Percentiles rank a stretch among this genome's conserved stretches.
phyloP scores from a whole-genome alignment of 2,329 filamentous ascomycete species.

The Botrytis cinerea region DNA sequence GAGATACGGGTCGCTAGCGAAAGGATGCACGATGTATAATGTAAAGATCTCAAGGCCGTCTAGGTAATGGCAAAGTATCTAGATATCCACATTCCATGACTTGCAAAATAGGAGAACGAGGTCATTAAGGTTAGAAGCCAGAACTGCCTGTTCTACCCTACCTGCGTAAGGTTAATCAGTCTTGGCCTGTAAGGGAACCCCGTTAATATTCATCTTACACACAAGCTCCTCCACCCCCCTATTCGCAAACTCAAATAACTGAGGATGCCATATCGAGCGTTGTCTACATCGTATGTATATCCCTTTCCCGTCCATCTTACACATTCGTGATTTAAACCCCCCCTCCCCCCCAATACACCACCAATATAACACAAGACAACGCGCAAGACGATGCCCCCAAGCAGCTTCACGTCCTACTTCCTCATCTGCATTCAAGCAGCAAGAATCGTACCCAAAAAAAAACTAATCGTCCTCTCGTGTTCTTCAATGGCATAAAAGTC shows the following conservation, averaged over 20 bases:
- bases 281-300: background rate
- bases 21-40: background rate
- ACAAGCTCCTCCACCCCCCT: constrained; percentile 6
- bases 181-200: constrained; percentile 1
- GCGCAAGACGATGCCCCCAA: background rate
- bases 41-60: no score
- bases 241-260: constrained; percentile 8
- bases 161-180: background rate
- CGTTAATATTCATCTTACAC: background rate
- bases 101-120: no score
- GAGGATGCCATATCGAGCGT: background rate
- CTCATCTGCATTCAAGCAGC: background rate
- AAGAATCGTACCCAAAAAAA: constrained; percentile 1
- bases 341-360: background rate
- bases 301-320: background rate
- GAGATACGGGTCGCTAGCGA: background rate
- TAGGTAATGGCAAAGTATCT: no score
- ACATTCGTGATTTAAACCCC: background rate
- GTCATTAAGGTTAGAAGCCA: no score
- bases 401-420: background rate
- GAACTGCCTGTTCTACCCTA: no score
- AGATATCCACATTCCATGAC: no score
- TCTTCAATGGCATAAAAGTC: constrained; percentile 16
- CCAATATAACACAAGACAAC: background rate
- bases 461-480: constrained; percentile 10